Evolutionary conservation across 1,139 yeast species (phyloP).

Genomic region (Kodamaea sp.): DNA sequence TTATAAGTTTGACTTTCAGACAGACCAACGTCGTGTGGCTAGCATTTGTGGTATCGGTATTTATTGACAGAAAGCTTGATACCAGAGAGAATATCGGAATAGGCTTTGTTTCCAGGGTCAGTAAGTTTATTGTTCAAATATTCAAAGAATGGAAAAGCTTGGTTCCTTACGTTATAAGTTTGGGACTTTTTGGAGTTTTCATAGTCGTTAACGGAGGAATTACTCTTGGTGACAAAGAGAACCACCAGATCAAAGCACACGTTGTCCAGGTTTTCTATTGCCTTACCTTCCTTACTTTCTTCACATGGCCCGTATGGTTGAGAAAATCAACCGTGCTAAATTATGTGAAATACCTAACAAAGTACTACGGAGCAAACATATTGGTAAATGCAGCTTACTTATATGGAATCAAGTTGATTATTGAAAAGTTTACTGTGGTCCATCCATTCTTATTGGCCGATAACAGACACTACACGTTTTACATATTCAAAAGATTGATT

Average conservation of each 20-base stretch:
- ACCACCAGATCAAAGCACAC: conserved; percentile 74
- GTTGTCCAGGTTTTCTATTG: conserved; percentile 83
- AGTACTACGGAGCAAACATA: conserved; percentile 20
- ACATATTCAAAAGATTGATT: conserved; percentile 69
- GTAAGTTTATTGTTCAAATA: conserved; percentile 21
- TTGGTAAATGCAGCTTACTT: conserved; percentile 19
- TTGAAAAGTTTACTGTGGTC: conserved; percentile 65
- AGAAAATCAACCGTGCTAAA: conserved; percentile 36
- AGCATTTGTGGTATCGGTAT: conserved; percentile 56
- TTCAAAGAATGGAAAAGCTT: conserved; percentile 27
- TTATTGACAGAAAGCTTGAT: conserved; percentile 49
- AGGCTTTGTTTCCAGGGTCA: conserved; percentile 10
- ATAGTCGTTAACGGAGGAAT: conserved; percentile 72
- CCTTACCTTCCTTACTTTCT: conserved; percentile 55
- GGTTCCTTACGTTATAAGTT: conserved; percentile 57
- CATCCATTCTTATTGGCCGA: conserved; percentile 95
- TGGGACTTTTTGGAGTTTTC: conserved; percentile 55
- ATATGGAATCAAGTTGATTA: conserved; percentile 45
- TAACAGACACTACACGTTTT: conserved; percentile 90
- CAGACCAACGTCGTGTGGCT: conserved; percentile 94
- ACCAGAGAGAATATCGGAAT: conserved; percentile 3
- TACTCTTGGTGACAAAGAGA: conserved; percentile 84
- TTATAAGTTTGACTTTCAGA: conserved; percentile 68
- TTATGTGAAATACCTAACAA: conserved; percentile 33
- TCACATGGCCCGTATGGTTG: conserved; percentile 74